Evolutionary conservation across 106 monocot genomes (phyloP), one percentile per base, ranked within the genome.

Genomic region (Ottelia alismoides): DNA sequence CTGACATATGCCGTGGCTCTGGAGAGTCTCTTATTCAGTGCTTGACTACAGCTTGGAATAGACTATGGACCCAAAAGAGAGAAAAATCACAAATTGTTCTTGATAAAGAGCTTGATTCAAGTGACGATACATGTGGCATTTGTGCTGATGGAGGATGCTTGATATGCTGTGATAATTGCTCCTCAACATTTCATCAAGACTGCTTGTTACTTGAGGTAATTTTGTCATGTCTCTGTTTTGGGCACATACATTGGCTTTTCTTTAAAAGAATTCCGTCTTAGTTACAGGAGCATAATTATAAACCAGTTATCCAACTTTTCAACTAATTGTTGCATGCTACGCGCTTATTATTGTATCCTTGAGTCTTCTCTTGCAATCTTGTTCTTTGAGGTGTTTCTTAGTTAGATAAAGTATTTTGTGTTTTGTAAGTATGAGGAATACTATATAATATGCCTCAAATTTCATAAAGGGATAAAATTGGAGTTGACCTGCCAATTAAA

Each of bases 81-180:
- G 47, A 65, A 30, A 65, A 35, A 47, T 60, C 66, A 48, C 52
- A 52, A 28, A 64, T 25, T 16, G 56, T 71, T 17, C 67, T 55
- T 57, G 16, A 30, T 55, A 54, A 14, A 21, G 70, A 48, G 31
- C 31, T 56, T 43, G 82, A 88, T 76, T 66, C 74, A 24, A 88
- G 75, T 56, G 87, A 88, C 65, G 82, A 88, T 54, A 73, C 72
- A 0, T 88, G 87, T 27, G 82, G 82, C n/a, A 60, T 88, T 28
- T 88, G 87, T 65, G 82, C 74, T 30, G 82, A 88, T 66, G 87
- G 82, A 45, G 87, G 78, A 22, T 46, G 64, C 25, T 53, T 88
- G 63, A 72, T 88, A 64, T 82, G 82, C 66, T 88, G 82, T 60
- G 87, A 88, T 63, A 61, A 49, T 51, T 88, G 82, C 57, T 78